phyloP scores from a whole-genome alignment of 2,329 filamentous ascomycete species.

The Monosporascus sp. region DNA sequence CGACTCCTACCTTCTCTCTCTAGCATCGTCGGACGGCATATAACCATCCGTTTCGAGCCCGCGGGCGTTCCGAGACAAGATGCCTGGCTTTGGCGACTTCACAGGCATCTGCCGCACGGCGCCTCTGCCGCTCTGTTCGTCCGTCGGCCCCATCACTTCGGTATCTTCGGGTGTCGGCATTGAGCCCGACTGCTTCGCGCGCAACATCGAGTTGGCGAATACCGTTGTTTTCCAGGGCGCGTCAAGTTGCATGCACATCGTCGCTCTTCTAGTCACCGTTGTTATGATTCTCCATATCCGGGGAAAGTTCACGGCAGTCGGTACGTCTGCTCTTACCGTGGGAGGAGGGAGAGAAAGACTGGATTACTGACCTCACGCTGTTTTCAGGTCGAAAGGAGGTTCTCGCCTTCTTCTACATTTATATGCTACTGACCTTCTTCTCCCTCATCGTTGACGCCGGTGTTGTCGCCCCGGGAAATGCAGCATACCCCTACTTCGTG shows the following conservation, averaged over 20 bases:
- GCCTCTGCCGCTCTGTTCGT: slow-evolving; percentile 79
- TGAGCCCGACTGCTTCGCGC: slow-evolving; percentile 84
- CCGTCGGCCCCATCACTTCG: slow-evolving; percentile 69
- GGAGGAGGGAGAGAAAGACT: background rate
- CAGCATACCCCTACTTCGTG: slow-evolving; percentile 84
- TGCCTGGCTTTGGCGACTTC: slow-evolving; percentile 91
- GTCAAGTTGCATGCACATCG: slow-evolving; percentile 85
- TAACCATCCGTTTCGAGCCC: background rate
- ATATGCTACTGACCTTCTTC: slow-evolving; percentile 81
- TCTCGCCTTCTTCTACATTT: slow-evolving; percentile 94
- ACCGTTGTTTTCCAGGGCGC: slow-evolving; percentile 97
- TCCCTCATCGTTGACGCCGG: slow-evolving; percentile 91
- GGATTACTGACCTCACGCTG: slow-evolving; percentile 9
- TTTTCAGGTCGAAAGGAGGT: slow-evolving; percentile 57
- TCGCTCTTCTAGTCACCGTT: slow-evolving; percentile 84
- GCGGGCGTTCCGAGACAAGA: slow-evolving; percentile 28
- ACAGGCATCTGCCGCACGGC: slow-evolving; percentile 78
- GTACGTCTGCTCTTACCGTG: slow-evolving; percentile 43
- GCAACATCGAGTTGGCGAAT: slow-evolving; percentile 93
- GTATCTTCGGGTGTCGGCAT: slow-evolving; percentile 70
- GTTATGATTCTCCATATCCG: slow-evolving; percentile 97
- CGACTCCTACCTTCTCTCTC: background rate
- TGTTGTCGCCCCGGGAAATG: slow-evolving; percentile 77
- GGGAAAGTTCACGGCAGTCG: slow-evolving; percentile 96
- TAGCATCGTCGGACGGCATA: background rate